These are phyloP conservation scores for Mycena pura DNA, from an alignment of 768 basidiomycete genomes.

Conservation along the genomic window DNA sequence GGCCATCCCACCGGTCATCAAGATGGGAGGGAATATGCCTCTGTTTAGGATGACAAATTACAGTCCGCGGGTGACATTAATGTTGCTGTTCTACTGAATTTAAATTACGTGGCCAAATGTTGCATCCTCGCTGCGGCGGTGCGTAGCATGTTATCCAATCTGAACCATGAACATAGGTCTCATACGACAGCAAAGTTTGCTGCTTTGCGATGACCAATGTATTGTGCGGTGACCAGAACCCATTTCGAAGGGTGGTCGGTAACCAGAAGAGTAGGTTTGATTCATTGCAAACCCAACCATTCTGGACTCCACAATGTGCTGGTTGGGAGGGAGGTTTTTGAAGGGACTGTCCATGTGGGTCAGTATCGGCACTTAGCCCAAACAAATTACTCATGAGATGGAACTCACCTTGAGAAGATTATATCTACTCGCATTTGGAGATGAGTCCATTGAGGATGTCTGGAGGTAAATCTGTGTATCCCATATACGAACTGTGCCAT, in stretches of 20 bases:
- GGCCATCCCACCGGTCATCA: too few relatives aligned
- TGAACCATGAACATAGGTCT: not conserved
- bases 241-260: not conserved
- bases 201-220: not conserved
- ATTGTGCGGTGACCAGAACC: not conserved
- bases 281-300: not conserved
- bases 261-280: not conserved
- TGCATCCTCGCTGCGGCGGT: too few relatives aligned
- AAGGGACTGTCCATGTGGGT: not conserved
- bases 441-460: not conserved
- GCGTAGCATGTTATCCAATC: not conserved
- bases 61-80: too few relatives aligned
- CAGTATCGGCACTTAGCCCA: not conserved
- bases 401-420: not conserved
- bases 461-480: not conserved
- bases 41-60: too few relatives aligned
- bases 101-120: too few relatives aligned
- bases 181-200: not conserved
- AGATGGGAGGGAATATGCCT: too few relatives aligned
- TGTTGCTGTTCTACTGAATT: too few relatives aligned
- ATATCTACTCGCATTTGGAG: not conserved
- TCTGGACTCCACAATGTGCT: not conserved
- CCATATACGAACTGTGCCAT: not conserved
- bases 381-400: too few relatives aligned
- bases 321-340: not conserved